phyloP scores from a whole-genome alignment of 2,329 filamentous ascomycete genomes.

The Ascochyta viciae-villosae region DNA sequence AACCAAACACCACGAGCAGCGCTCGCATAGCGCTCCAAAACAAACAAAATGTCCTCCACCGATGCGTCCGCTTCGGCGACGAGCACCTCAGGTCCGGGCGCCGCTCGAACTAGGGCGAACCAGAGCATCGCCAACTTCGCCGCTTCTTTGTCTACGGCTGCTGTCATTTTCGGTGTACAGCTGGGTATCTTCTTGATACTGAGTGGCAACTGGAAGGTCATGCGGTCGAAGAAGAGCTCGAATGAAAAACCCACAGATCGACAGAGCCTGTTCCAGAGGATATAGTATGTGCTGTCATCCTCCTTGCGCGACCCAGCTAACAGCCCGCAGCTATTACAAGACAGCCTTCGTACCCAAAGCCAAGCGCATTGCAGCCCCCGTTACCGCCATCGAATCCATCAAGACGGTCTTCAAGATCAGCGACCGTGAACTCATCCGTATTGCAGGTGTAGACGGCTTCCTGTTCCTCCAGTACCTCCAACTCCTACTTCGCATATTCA shows the following conservation, averaged over 20 bases:
- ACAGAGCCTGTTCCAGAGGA: constrained; percentile 48
- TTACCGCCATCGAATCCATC: constrained; percentile 47
- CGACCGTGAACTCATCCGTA: constrained; percentile 87
- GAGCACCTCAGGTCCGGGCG: not conserved
- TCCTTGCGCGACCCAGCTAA: constrained; percentile 16
- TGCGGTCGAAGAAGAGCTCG: constrained; percentile 27
- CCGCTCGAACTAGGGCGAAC: constrained; percentile 21
- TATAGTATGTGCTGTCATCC: constrained; percentile 38
- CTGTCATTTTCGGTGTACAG: constrained; percentile 47
- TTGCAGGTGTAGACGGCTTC: constrained; percentile 95
- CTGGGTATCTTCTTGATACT: constrained; percentile 44
- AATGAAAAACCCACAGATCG: constrained; percentile 32
- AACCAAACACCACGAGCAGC: constrained; percentile 3
- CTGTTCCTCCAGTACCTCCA: constrained; percentile 94
- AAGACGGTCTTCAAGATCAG: constrained; percentile 68
- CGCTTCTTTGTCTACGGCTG: constrained; percentile 45
- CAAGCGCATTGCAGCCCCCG: constrained; percentile 44
- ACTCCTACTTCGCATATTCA: constrained; percentile 87
- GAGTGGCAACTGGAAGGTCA: constrained; percentile 49
- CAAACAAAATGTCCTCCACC: constrained; percentile 3
- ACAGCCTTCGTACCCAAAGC: constrained; percentile 47
- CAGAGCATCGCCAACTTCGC: constrained; percentile 49
- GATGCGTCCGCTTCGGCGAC: not conserved
- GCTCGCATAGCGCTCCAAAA: constrained; percentile 6
- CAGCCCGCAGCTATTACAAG: constrained; percentile 46